These are phyloP conservation scores for Elsinoe batatas DNA, from an alignment of 2,329 filamentous ascomycete genomes.

Conservation along the genomic window DNA sequence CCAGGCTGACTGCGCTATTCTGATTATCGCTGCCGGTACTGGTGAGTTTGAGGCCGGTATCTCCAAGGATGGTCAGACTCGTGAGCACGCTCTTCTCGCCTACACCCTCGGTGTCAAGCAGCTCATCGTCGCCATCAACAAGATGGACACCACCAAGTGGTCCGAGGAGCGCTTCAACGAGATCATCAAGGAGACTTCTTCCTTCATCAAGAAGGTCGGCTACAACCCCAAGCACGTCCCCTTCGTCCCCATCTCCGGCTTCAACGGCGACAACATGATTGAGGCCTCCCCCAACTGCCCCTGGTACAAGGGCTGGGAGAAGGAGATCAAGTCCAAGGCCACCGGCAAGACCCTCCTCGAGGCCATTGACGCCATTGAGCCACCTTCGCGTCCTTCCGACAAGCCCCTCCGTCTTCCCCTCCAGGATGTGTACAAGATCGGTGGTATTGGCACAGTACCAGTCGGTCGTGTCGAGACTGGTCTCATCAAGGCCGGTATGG, in stretches of 20 bases:
- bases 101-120: conserved; percentile 99
- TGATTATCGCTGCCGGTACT: conserved; percentile 99
- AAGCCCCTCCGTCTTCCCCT: conserved; percentile 99
- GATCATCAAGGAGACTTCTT: conserved; percentile 99
- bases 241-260: conserved; percentile 99
- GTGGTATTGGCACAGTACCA: conserved; percentile 98
- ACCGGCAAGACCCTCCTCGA: conserved; percentile 97
- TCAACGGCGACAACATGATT: conserved; percentile 99
- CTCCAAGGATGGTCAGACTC: conserved; percentile 99
- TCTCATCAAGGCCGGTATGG: conserved; percentile 79
- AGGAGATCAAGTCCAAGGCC: conserved; percentile 87
- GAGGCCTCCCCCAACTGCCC: conserved; percentile 80
- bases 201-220: conserved; percentile 99
- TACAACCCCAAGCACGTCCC: conserved; percentile 99
- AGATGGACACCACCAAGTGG: conserved; percentile 99
- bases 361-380: conserved; percentile 94
- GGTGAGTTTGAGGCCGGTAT: conserved; percentile 99
- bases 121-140: conserved; percentile 99
- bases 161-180: conserved; percentile 91
- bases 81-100: conserved; percentile 99
- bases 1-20: conserved; percentile 98
- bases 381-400: conserved; percentile 85
- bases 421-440: conserved; percentile 99
- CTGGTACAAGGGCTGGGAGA: conserved; percentile 99
- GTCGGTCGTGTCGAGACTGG: conserved; percentile 99